Percentiles rank a stretch among this genome's conserved stretches.
phyloP scores from a whole-genome alignment of 1,284 basidiomycete species.

The Marasmius sp. region DNA sequence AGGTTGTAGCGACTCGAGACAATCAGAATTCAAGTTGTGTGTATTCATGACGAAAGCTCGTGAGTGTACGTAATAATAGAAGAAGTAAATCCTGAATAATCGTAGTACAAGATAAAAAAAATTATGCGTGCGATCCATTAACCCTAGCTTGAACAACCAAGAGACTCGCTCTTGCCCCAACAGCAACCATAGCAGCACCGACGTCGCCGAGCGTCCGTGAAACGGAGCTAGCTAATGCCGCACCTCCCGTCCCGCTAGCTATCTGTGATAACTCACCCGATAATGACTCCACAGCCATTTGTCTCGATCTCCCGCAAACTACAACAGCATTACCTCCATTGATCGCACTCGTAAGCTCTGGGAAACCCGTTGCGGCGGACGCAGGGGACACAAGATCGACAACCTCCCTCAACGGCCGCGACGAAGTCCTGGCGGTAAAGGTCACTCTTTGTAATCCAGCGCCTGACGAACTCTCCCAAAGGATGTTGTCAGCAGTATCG shows the following conservation, averaged over 20 bases:
- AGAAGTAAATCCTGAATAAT: neutral
- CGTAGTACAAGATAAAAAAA: neutral
- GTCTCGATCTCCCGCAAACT: conserved; percentile 73
- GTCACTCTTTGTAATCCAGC: neutral
- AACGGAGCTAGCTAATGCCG: conserved; percentile 55
- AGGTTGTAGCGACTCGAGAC: too few species aligned
- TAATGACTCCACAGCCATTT: conserved; percentile 60
- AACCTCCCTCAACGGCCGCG: neutral
- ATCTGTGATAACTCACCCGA: conserved; percentile 58
- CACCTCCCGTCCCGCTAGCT: conserved; percentile 42
- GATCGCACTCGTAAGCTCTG: conserved; percentile 39
- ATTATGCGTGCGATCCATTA: neutral
- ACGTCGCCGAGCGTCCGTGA: conserved; percentile 78
- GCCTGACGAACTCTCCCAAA: conserved; percentile 47
- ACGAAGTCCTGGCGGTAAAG: conserved; percentile 49
- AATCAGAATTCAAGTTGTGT: too few species aligned
- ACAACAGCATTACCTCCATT: conserved; percentile 51
- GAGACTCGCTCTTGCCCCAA: conserved; percentile 50
- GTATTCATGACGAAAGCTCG: too few species aligned
- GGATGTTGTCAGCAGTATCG: conserved; percentile 70
- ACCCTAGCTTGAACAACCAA: conserved; percentile 57
- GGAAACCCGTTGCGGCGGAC: conserved; percentile 53
- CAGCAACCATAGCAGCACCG: conserved; percentile 63
- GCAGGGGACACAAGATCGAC: conserved; percentile 21
- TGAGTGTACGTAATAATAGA: neutral